Base-by-base conservation (phyloP, 176 grass and related monocot species). In the Rhynchospora breviuscula region DNA sequence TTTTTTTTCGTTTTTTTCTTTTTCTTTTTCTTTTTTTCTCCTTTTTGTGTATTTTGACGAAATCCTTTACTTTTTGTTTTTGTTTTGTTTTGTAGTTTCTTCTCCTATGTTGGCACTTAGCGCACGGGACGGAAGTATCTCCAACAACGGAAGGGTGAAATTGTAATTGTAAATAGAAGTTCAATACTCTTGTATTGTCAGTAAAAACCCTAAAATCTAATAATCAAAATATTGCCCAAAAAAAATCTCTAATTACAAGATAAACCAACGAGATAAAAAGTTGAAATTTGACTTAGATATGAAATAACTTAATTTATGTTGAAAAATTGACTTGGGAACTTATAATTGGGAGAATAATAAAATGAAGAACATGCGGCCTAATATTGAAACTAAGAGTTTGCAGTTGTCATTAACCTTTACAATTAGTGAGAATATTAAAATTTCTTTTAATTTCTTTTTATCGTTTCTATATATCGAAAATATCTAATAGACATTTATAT, bases 1-100 rank as follows among this genome's bases (percentile, higher is more conserved):
- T 33, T 8, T 57, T 14, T 67, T 46, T n/a, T n/a, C n/a, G n/a
- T n/a, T n/a, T n/a, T 65, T 79, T 89, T 18, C 85, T 77, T 76
- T 59, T 60, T 77, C 83, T 79, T 68, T 8, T 7, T 33, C 85
- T 84, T 46, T 59, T 14, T 12, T 5, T 61, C 43, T 77, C 84
- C 63, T 62, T 10, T 48, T 64, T 68, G 26, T 53, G 18, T 68
- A 58, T 15, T 83, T 66, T 73, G 15, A 29, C 53, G 26, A 80
- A 59, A 79, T 76, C 23, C 15, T 26, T 43, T 43, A 25, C 13
- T 40, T n/a, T n/a, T n/a, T n/a, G n/a, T n/a, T 5, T 22, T 2
- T 1, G 1, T n/a, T 71, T 46, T 8, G 57, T 74, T 49, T 76
- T 26, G n/a, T 13, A 23, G 10, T 51, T 52, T 23, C 19, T 17